Evolutionary conservation across 1,284 basidiomycete genomes (phyloP), one percentile per base, ranked within the genome.

Genomic region (Coniophora puteana): DNA sequence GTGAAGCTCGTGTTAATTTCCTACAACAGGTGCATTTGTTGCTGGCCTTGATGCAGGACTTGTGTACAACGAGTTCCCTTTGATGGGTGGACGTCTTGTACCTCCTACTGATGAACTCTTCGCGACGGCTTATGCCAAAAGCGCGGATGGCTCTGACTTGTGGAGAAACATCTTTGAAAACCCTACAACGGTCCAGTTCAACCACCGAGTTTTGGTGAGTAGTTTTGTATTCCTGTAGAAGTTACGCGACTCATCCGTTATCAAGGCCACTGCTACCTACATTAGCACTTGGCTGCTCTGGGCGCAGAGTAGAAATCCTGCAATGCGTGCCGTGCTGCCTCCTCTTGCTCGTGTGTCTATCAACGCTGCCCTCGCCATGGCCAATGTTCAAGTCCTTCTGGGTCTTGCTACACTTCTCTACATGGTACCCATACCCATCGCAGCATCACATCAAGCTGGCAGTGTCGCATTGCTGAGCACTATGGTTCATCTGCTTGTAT

Each of bases 11-110:
- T 11, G 25, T 46, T 40, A 44, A 40, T 48, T 18, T 24, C 47
- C 23, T 29, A 18, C 23, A 6, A 21, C 55, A 92, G 95, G 95
- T 45, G 95, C 95, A 2, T 95, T 98, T 56, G 96, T 99, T 17
- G 96, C 96, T 21, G 96, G 96, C 7, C 73, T 99, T 27, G 96
- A 99, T 62, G 96, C 96, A 0, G 96, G 96, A 4, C 66, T 99
- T 40, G 66, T 96, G 13, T 99, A 99, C 69, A 99, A 98, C 61
- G 95, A 98, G 61, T 99, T 97, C 69, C 96, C 96, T 0, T 70
- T 86, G 5, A 99, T 99, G 96, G 96, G 93, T 30, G 92, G 89
- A 8, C 77, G 83, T 7, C 62, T 97, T 22, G 77, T 80, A 3
- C 96, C 96, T 4, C 93, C 93, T 0, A 55, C 71, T 10, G 77